Evolutionary conservation across 306 rosid species (phyloP).

Genomic region (Fagus sylvatica): DNA sequence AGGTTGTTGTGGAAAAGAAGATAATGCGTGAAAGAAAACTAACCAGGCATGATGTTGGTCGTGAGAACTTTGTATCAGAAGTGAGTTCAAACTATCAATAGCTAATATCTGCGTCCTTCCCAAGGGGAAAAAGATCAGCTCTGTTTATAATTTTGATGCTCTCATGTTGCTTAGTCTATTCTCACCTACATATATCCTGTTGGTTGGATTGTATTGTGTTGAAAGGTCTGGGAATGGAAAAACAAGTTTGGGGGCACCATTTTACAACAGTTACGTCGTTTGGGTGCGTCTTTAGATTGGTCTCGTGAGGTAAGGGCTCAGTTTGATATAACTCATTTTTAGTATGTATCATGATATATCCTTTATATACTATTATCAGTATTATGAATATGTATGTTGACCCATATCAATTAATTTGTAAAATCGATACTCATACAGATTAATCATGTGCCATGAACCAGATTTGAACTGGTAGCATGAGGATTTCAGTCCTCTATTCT

Average conservation of each 20-base stretch:
- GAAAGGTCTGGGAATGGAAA: conserved; percentile 97
- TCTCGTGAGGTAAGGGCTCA: conserved; percentile 76
- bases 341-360: no score
- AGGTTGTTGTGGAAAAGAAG: conserved; percentile 99
- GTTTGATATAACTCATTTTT: not conserved
- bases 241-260: conserved; percentile 80
- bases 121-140: not conserved
- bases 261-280: conserved; percentile 73
- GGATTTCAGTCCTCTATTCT: no score
- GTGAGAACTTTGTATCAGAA: conserved; percentile 72
- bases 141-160: not conserved
- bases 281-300: conserved; percentile 98
- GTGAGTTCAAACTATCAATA: conserved; percentile 44
- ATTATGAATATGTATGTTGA: no score
- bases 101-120: not conserved
- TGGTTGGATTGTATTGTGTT: conserved; percentile 26
- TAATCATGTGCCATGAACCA: no score
- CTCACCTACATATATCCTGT: conserved; percentile 7
- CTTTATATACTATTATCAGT: no score
- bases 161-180: conserved; percentile 2
- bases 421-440: no score
- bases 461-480: no score
- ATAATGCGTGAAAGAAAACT: conserved; percentile 71
- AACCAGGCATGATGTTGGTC: conserved; percentile 88
- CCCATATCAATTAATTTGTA: no score